Conservation (phyloP, 352 stramenopile genomes). For the Phytophthora hibernalis region DNA sequence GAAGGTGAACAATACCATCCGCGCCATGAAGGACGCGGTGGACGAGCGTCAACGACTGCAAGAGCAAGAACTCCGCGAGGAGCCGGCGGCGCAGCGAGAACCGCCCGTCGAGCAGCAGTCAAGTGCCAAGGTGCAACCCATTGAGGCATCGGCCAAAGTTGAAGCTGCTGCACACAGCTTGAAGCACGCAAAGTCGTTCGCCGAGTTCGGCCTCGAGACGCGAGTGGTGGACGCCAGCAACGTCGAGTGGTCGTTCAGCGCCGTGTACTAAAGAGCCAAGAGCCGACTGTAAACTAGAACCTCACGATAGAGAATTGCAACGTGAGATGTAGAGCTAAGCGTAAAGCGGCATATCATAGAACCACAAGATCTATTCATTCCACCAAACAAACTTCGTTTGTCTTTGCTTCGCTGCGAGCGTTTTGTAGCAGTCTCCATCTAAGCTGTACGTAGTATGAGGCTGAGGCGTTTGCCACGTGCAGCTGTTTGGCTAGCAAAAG, state of each 20-base stretch:
- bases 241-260: constrained; percentile 83
- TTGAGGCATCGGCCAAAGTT: constrained; percentile 11
- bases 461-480: background rate
- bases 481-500: background rate
- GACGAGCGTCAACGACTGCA: constrained; percentile 54
- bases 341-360: constrained; percentile 31
- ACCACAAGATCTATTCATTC: constrained; percentile 19
- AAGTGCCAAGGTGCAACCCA: constrained; percentile 19
- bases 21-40: constrained; percentile 73
- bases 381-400: background rate
- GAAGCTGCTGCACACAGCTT: constrained; percentile 18
- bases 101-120: constrained; percentile 22
- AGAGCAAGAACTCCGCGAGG: constrained; percentile 24
- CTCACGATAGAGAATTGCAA: constrained; percentile 41
- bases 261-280: constrained; percentile 60
- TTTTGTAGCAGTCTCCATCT: background rate
- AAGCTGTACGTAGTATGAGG: background rate
- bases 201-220: constrained; percentile 76
- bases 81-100: constrained; percentile 33
- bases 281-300: constrained; percentile 37
- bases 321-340: constrained; percentile 36
- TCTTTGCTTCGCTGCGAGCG: no score
- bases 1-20: constrained; percentile 83
- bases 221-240: constrained; percentile 55
- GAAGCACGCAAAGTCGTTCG: constrained; percentile 61